Evolutionary conservation across 192 early-diverging fungal genomes (phyloP), one percentile per base, ranked within the genome.

Genomic region (Linnemannia schmuckeri): DNA sequence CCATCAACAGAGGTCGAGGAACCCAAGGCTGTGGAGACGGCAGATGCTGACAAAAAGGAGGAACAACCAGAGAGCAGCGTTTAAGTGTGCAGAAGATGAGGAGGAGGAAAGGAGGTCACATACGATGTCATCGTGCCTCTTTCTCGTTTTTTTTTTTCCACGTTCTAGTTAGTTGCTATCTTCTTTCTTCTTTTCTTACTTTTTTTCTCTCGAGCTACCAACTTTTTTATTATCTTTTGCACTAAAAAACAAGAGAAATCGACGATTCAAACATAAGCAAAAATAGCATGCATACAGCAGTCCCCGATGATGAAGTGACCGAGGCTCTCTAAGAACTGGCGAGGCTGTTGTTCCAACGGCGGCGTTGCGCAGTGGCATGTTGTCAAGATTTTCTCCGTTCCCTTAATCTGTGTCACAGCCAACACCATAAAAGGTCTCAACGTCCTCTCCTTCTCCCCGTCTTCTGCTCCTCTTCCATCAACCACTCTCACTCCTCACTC

Each of bases 191-290:
- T n/a, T 35, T 35, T 71, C 70, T 9, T 52, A 15, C 24, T 47
- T 35, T 74, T 74, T n/a, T 15, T 74, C 30, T 52, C 30, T 46
- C 44, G 12, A 46, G 44, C 44, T 74, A 44, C 47, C 42, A 15
- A 49, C 27, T 38, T 70, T 70, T 47, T 74, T 74, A 44, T 74
- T 52, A 38, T 74, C 44, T 52, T 35, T 74, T 74, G 73, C 27
- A 20, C 47, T 20, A 54, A 49, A n/a, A 74, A 47, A 49, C 73
- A 74, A 74, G 40, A 74, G 30, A 74, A 44, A 30, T 10, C 24
- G 41, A 24, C 22, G 70, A 18, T 42, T 42, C 70, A 35, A 10
- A 72, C 27, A 66, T 30, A 66, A 66, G 15, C 61, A 66, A 66
- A 66, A 66, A 66, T 66, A 66, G 61, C 27, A 27, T 27, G 55